Base-by-base conservation (phyloP, 2,329 filamentous ascomycete genomes). In the Colletotrichum spinosum region DNA sequence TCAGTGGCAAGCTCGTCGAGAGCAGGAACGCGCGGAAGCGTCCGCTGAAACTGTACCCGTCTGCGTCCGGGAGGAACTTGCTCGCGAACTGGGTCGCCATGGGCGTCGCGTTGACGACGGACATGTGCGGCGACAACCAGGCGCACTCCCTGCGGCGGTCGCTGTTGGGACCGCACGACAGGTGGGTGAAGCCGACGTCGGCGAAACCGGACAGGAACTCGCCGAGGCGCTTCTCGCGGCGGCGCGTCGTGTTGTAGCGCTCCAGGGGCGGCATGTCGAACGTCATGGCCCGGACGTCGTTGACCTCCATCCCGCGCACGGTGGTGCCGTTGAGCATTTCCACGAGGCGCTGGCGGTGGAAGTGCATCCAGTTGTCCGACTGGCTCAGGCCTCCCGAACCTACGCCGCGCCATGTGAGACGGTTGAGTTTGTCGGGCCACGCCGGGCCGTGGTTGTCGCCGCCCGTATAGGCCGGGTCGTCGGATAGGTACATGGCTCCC, bases 301-400 rank as follows among this genome's bases (percentile, higher is more conserved):
- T 72, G 44, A 76, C 71, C 71, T 89, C 84, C 38, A 84, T 79
- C 8, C 75, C 71, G 35, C 74, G 73, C 25, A 90, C 85, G 15
- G 80, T 83, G 1, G 87, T 90, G 8, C 84, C 84, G 70, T 93
- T 92, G 52, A 90, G 78, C 88, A 92, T 90, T 64, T 88, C 81
- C 34, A 92, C 79, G 63, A 92, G 86, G 4, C 90, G 88, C 70
- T 91, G 90, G n/a, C 90, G 87, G 67, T 92, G 90, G 70, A 92
- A 91, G 41, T 87, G 85, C 39, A 81, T 82, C 90, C 90, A 93
- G 66, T 85, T 90, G 49, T 87, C 73, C n/a, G 72, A 70, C 60
- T 77, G 77, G 50, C 81, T 76, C 35, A 81, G 79, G 2, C 88
- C 89, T 3, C 88, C 89, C 8, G 88, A 89, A 3, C 86, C 88